Evolutionary conservation across 2,329 filamentous ascomycete genomes (phyloP), one percentile per base, ranked within the genome.

Genomic region (Daldinia sp.): DNA sequence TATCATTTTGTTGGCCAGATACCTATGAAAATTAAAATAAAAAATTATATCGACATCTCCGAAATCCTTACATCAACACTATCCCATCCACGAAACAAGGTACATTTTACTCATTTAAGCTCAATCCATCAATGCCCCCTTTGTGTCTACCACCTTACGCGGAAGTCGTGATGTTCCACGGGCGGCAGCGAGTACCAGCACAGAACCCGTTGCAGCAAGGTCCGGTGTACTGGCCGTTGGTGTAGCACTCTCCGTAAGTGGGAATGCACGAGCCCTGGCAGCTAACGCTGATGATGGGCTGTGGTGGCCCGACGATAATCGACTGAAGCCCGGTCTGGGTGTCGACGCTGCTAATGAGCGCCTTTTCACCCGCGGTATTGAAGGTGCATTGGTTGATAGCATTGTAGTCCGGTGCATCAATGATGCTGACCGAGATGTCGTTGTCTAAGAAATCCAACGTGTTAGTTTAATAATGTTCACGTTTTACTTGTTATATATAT

Each of bases 121-220:
- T 1, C 15, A 9, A 17, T 39, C 21, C 7, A 6, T 39, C 21
- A 6, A 10, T 10, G 2, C 4, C 21, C 5, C 13, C 35, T 19
- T n/a, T 39, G 35, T 23, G 13, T 32, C 8, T 4, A 9, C 13
- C 17, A 11, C 27, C 34, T 53, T 58, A 63, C 1, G 39, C 29
- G 7, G 41, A 25, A 29, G 15, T 52, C 8, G 53, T 54, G 10
- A 59, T 61, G 35, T 67, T 68, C 75, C 75, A 82, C 3, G 80
- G 77, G 19, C 78, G 74, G 69, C 80, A 82, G 52, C 73, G 74
- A 27, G 74, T 75, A 3, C 77, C 80, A 2, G 78, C 77, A 56
- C 80, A 82, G 66, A 76, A 78, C 4, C 80, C 80, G 19, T 76
- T 77, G 70, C 80, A 82, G 74, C 80, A 82, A 25, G 72, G 69